Conservation (phyloP, 176 grass and related monocot species). For the Cymbopogon citratus region DNA sequence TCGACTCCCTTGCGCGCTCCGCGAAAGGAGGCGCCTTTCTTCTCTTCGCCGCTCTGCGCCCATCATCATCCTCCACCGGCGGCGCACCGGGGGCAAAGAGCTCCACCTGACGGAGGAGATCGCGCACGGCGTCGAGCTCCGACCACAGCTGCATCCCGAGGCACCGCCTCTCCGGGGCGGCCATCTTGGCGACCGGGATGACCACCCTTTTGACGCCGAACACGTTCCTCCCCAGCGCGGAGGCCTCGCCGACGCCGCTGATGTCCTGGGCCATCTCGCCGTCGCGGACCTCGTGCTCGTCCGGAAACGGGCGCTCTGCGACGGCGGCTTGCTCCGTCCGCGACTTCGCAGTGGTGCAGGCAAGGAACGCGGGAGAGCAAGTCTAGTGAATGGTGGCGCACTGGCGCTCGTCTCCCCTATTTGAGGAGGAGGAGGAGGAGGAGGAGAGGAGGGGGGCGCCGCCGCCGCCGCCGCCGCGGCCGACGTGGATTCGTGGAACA, state of each 20-base stretch:
- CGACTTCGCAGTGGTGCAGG: neutral
- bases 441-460: neutral
- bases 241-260: neutral
- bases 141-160: conserved; percentile 11
- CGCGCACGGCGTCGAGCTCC: conserved; percentile 28
- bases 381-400: neutral
- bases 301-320: neutral
- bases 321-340: neutral
- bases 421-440: neutral
- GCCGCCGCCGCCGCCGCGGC: neutral
- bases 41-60: neutral
- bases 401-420: neutral
- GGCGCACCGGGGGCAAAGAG: neutral
- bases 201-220: conserved; percentile 18
- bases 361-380: neutral
- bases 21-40: neutral
- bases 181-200: neutral
- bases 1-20: neutral
- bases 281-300: neutral
- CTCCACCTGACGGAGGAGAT: conserved; percentile 1
- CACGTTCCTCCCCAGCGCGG: neutral
- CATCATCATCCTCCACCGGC: neutral
- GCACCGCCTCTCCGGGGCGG: neutral
- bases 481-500: neutral
- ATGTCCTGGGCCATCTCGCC: neutral